A percentile compares a stretch with the other conserved stretches of the same genome.
Conservation (phyloP, 768 basidiomycete genomes). For the Leccinum pellstonianum region DNA sequence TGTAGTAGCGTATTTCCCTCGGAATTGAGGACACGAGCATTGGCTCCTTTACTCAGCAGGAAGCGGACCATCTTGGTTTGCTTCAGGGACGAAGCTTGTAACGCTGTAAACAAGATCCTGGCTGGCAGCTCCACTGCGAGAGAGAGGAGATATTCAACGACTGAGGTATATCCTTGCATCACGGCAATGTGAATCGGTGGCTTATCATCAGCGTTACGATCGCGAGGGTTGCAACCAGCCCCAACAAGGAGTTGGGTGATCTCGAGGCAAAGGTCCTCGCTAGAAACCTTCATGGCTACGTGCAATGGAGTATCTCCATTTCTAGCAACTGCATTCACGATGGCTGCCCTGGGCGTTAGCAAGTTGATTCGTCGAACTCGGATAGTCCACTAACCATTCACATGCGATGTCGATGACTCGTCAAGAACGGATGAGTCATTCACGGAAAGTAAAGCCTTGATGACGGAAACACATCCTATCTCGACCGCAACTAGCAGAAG, state of each 20-base stretch:
- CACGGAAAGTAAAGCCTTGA: not conserved
- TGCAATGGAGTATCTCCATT: not conserved
- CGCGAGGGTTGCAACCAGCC: not conserved
- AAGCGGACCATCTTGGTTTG: constrained; percentile 2
- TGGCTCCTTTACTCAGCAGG: not conserved
- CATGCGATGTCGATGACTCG: not conserved
- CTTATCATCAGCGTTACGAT: not conserved
- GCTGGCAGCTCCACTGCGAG: not conserved
- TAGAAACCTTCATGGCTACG: not conserved
- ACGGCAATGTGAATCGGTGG: not conserved
- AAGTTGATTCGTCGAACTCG: not conserved
- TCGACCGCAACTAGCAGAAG: constrained; percentile 9
- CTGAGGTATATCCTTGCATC: not conserved
- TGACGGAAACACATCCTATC: constrained; percentile 1
- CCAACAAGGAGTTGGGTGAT: constrained; percentile 1
- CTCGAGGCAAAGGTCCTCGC: not conserved
- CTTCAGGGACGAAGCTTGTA: not conserved
- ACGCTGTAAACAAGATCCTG: not conserved
- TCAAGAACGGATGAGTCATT: not conserved
- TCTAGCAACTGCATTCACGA: too few relatives aligned
- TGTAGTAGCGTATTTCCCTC: not conserved
- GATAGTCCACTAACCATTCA: not conserved
- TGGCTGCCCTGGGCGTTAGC: too few relatives aligned
- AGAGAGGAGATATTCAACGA: not conserved
- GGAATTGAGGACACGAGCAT: not conserved